phyloP scores from a whole-genome alignment of 2,329 filamentous ascomycete genomes.

The Stagonosporopsis tanaceti region DNA sequence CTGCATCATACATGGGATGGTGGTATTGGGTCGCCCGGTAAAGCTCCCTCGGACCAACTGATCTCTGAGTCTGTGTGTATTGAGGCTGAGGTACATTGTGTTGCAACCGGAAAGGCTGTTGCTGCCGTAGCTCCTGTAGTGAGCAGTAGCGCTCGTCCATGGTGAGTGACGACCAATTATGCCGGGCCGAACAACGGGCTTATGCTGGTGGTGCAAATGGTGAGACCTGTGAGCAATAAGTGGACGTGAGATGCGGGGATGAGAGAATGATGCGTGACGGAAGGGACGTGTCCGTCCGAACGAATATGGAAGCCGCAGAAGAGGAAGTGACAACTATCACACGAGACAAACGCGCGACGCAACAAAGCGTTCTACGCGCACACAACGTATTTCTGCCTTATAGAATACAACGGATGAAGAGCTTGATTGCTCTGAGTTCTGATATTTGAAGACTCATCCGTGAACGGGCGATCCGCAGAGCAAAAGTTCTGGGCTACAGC shows the following conservation, averaged over 20 bases:
- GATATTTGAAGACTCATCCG: too few species aligned
- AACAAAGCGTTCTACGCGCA: not conserved
- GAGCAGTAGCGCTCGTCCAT: conserved; percentile 2
- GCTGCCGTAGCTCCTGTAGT: not conserved
- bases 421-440: too few species aligned
- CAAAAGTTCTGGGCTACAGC: too few species aligned
- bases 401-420: not conserved
- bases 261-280: not conserved
- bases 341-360: not conserved
- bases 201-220: not conserved
- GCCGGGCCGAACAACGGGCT: not conserved
- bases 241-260: not conserved
- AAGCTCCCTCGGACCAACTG: conserved; percentile 30
- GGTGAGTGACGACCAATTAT: not conserved
- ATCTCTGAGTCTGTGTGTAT: conserved; percentile 18
- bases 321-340: not conserved
- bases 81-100: conserved; percentile 27
- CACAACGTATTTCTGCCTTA: not conserved
- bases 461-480: too few species aligned
- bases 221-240: not conserved
- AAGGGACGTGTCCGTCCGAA: not conserved
- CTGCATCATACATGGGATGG: conserved; percentile 26
- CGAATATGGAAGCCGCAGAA: too few species aligned
- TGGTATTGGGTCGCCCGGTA: conserved; percentile 33
- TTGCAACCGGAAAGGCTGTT: conserved; percentile 4